Conservation (phyloP, 495 filamentous ascomycete species). For the Aspergillus ellipticus region DNA sequence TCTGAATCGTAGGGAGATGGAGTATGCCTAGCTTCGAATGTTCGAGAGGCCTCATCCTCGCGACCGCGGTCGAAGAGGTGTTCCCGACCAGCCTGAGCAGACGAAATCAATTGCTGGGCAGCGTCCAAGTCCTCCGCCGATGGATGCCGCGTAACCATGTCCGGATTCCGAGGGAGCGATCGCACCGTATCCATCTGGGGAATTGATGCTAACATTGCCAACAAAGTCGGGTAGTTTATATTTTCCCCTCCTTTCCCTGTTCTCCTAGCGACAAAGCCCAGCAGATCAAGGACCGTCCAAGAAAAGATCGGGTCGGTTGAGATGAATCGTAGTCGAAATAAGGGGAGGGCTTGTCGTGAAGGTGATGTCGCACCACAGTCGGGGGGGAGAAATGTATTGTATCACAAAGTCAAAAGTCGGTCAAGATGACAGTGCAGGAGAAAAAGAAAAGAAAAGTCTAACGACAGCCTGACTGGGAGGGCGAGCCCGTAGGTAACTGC, state of each 20-base stretch:
- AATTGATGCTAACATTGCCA: constrained; percentile 41
- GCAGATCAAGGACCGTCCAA: not conserved
- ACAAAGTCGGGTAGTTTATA: not conserved
- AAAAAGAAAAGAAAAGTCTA: constrained; percentile 23
- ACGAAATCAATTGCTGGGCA: constrained; percentile 46
- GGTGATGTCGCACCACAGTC: constrained; percentile 36
- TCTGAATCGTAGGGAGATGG: constrained; percentile 14
- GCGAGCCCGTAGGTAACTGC: constrained; percentile 18
- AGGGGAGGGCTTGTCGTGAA: constrained; percentile 23
- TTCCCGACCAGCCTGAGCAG: constrained; percentile 42
- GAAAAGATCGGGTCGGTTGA: constrained; percentile 8
- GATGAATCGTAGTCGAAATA: constrained; percentile 18
- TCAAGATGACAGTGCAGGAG: constrained; percentile 32
- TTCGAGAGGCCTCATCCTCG: constrained; percentile 16
- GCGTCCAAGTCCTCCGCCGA: constrained; percentile 46
- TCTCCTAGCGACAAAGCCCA: not conserved
- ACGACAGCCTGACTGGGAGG: constrained; percentile 18
- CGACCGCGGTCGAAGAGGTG: constrained; percentile 31
- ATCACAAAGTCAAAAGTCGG: constrained; percentile 44
- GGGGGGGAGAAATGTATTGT: constrained; percentile 34
- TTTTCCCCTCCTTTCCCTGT: not conserved
- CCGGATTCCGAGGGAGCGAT: constrained; percentile 32
- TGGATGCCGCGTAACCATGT: constrained; percentile 36
- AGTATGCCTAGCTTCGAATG: constrained; percentile 7
- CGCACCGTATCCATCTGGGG: constrained; percentile 41